Conservation (phyloP, 2,329 filamentous ascomycete species). For the Metarhizium humberi region DNA sequence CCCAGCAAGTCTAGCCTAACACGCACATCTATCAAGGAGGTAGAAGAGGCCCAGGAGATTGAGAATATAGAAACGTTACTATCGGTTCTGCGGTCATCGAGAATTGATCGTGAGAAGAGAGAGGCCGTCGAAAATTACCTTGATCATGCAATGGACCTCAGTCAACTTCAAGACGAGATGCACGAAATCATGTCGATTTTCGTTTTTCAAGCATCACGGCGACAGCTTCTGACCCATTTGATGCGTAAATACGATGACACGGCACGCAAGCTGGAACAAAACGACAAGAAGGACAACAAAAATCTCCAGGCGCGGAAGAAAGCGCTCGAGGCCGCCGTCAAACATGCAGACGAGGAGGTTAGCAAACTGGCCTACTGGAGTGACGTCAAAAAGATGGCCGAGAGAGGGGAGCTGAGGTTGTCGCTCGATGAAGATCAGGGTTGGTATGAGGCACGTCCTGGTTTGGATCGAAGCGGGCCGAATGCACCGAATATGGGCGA, state of each 20-base stretch:
- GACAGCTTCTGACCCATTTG: slow-evolving; percentile 63
- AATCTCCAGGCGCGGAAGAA: slow-evolving; percentile 39
- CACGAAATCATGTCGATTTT: slow-evolving; percentile 79
- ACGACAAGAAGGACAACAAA: slow-evolving; percentile 22
- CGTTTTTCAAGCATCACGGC: slow-evolving; percentile 80
- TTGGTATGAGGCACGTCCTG: slow-evolving; percentile 35
- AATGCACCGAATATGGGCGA: slow-evolving; percentile 22
- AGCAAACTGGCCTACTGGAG: slow-evolving; percentile 80
- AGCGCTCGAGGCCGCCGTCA: slow-evolving; percentile 64
- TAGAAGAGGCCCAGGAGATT: slow-evolving; percentile 48
- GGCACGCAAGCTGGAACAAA: slow-evolving; percentile 24
- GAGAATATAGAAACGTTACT: slow-evolving; percentile 61
- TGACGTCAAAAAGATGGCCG: slow-evolving; percentile 63
- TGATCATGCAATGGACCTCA: slow-evolving; percentile 66
- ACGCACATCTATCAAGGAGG: slow-evolving; percentile 28
- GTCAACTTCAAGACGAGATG: slow-evolving; percentile 67
- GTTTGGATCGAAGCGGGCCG: slow-evolving; percentile 44
- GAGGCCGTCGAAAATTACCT: slow-evolving; percentile 76
- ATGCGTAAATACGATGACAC: slow-evolving; percentile 46
- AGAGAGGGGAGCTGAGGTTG: slow-evolving; percentile 35
- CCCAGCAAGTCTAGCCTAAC: slow-evolving; percentile 28
- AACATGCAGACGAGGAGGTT: slow-evolving; percentile 72
- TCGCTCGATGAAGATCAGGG: slow-evolving; percentile 30
- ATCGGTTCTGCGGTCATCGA: slow-evolving; percentile 54
- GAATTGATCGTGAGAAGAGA: slow-evolving; percentile 87